Conservation (phyloP, 2,329 filamentous ascomycete species). For the Erysiphe pulchra region DNA sequence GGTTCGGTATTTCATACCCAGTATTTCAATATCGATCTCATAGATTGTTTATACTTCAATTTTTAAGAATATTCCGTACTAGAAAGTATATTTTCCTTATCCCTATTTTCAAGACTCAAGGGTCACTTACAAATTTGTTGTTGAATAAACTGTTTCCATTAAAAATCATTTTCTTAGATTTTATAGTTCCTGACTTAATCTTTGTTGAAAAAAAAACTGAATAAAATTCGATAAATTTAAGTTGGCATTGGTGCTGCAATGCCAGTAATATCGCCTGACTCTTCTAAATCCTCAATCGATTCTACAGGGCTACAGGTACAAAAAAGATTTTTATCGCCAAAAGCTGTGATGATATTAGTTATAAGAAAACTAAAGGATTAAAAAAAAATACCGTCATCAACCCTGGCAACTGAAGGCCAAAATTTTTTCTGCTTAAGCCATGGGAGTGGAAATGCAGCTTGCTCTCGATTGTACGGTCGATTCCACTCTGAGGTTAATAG, state of each 20-base stretch:
- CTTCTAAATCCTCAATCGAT: neutral
- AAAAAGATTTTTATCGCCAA: conserved; percentile 79
- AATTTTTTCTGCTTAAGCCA: conserved; percentile 91
- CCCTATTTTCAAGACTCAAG: no score
- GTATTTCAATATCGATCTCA: no score
- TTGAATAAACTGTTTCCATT: no score
- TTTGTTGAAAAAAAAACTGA: no score
- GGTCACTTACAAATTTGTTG: no score
- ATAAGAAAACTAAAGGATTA: neutral
- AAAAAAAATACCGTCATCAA: conserved; percentile 51
- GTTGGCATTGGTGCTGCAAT: neutral
- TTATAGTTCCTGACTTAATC: no score
- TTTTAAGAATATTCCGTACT: no score
- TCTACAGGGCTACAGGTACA: conserved; percentile 81
- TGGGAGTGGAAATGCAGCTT: conserved; percentile 64
- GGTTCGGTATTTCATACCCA: no score
- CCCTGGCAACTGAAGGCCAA: conserved; percentile 67
- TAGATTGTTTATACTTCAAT: no score
- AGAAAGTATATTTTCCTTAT: no score
- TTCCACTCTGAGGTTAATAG: conserved; percentile 56
- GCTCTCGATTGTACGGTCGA: conserved; percentile 53
- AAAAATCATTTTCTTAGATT: no score
- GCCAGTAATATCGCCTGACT: neutral
- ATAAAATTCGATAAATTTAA: no score
- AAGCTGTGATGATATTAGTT: conserved; percentile 26